Evolutionary conservation across 2,329 filamentous ascomycete genomes (phyloP).

Genomic region (Pseudogymnoascus sp.): DNA sequence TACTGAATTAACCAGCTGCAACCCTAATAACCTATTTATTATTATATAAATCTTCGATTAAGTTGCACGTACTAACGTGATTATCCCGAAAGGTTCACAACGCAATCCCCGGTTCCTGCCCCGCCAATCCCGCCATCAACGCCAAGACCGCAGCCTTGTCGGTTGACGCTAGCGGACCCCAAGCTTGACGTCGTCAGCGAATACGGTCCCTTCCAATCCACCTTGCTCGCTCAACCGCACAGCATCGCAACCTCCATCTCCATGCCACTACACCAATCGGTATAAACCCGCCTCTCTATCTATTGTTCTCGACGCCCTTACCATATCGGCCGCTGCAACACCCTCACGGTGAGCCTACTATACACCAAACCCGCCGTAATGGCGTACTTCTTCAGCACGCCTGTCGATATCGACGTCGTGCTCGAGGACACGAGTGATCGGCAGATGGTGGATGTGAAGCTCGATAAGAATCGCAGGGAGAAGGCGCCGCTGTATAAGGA

Average conservation of each 20-base stretch:
- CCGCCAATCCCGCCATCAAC: slow-evolving; percentile 36
- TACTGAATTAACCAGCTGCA: too few relatives aligned
- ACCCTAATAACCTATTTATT: too few relatives aligned
- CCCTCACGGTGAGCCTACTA: neutral
- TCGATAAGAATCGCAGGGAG: slow-evolving; percentile 95
- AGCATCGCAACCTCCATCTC: neutral
- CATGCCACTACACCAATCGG: neutral
- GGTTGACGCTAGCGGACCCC: slow-evolving; percentile 29
- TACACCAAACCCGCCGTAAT: slow-evolving; percentile 40
- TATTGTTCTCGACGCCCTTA: neutral
- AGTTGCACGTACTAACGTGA: neutral
- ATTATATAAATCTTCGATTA: neutral
- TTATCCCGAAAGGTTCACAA: neutral
- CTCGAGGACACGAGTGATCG: slow-evolving; percentile 92
- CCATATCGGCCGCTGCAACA: neutral
- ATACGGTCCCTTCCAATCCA: neutral
- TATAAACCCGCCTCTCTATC: neutral
- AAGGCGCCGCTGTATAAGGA: slow-evolving; percentile 97
- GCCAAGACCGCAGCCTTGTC: slow-evolving; percentile 43
- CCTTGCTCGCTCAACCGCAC: slow-evolving; percentile 19
- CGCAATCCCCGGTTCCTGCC: slow-evolving; percentile 12
- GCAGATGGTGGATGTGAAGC: slow-evolving; percentile 92
- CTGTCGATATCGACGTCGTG: slow-evolving; percentile 97
- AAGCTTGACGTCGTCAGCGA: slow-evolving; percentile 1
- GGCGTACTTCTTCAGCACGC: slow-evolving; percentile 98